phyloP scores from a whole-genome alignment of 1,284 basidiomycete genomes.

The Ustilago xerochloae region DNA sequence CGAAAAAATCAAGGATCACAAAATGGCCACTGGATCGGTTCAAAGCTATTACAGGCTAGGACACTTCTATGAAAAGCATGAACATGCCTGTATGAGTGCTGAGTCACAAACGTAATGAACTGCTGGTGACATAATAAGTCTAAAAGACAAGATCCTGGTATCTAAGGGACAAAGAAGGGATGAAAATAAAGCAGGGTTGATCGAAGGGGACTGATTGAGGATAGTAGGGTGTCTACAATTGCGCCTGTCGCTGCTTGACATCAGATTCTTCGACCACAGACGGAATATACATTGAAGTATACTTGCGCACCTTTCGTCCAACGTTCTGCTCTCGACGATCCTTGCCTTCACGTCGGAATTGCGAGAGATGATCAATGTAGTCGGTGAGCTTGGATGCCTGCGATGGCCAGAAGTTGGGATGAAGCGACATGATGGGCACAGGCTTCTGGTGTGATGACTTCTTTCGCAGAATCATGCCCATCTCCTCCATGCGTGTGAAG shows the following conservation, averaged over 20 bases:
- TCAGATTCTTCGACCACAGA: slow-evolving; percentile 31
- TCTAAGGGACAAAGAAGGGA: background rate
- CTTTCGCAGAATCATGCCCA: slow-evolving; percentile 54
- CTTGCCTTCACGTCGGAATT: slow-evolving; percentile 68
- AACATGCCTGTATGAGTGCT: too few relatives aligned
- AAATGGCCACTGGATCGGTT: background rate
- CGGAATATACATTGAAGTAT: slow-evolving; percentile 38
- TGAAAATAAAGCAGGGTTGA: background rate
- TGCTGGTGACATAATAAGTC: too few relatives aligned
- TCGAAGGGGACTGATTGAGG: background rate
- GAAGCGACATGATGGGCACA: slow-evolving; percentile 65
- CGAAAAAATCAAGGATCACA: background rate
- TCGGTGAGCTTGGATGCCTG: slow-evolving; percentile 57
- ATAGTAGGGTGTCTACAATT: slow-evolving; percentile 3
- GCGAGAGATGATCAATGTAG: slow-evolving; percentile 62
- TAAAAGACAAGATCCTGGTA: background rate
- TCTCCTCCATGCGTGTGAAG: slow-evolving; percentile 57
- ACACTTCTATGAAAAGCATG: too few relatives aligned
- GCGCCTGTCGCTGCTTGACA: slow-evolving; percentile 35
- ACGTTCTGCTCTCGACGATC: slow-evolving; percentile 58
- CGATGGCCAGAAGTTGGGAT: slow-evolving; percentile 63
- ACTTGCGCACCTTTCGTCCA: slow-evolving; percentile 34
- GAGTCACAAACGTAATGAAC: too few relatives aligned
- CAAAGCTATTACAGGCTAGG: background rate
- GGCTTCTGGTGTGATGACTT: slow-evolving; percentile 63